phyloP scores from a whole-genome alignment of 768 basidiomycete genomes.

The Amanita inopinata region DNA sequence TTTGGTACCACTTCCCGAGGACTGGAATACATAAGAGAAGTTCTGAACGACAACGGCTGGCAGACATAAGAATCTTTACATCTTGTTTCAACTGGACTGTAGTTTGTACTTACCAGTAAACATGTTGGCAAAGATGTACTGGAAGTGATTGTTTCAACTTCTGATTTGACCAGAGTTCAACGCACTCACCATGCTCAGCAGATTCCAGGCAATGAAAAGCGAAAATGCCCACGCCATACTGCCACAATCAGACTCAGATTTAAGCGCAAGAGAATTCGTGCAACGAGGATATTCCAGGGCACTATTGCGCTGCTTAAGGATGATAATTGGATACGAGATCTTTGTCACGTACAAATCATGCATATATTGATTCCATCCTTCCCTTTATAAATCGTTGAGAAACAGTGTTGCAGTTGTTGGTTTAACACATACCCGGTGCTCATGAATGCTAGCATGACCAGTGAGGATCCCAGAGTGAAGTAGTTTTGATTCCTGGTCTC shows the following conservation, averaged over 20 bases:
- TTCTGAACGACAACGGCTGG: constrained; percentile 93
- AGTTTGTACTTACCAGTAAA: constrained; percentile 58
- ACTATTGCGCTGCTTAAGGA: constrained; percentile 29
- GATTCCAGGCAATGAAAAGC: constrained; percentile 91
- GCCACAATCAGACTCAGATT: constrained; percentile 78
- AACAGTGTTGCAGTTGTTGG: neutral
- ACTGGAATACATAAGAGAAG: constrained; percentile 92
- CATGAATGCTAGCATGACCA: constrained; percentile 90
- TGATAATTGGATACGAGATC: neutral
- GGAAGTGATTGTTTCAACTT: constrained; percentile 8
- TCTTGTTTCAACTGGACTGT: neutral
- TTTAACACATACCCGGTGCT: constrained; percentile 67
- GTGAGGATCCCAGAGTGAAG: constrained; percentile 61
- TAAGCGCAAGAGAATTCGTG: constrained; percentile 38
- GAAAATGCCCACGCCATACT: constrained; percentile 74
- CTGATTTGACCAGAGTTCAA: neutral
- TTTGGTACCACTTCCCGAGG: constrained; percentile 69
- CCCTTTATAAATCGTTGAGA: constrained; percentile 35
- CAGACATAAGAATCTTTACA: constrained; percentile 33
- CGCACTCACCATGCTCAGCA: constrained; percentile 77
- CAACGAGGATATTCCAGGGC: constrained; percentile 73
- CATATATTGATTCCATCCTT: constrained; percentile 97
- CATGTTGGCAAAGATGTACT: constrained; percentile 97
- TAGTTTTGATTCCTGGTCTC: constrained; percentile 72
- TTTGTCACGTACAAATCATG: constrained; percentile 71